A percentile compares a stretch with the other conserved stretches of the same genome.
Evolutionary conservation across 1,139 yeast species (phyloP).

Genomic region (Sugiyamaella grinbergsii): DNA sequence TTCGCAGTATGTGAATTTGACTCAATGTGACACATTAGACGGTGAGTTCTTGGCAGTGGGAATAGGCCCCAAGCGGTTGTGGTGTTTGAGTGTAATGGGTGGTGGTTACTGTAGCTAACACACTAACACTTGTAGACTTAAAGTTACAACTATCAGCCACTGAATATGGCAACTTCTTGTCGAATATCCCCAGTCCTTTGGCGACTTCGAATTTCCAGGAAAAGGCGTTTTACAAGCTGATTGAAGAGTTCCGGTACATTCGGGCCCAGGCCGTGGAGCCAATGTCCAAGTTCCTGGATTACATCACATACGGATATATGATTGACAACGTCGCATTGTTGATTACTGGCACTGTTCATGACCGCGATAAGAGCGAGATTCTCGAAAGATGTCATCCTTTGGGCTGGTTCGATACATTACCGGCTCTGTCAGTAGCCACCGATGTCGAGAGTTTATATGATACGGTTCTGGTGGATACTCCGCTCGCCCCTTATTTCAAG

Average conservation of each 20-base stretch:
- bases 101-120: conserved; percentile 6
- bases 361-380: conserved; percentile 85
- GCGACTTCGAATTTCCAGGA: conserved; percentile 84
- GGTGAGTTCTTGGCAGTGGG: too few species aligned
- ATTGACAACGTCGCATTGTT: conserved; percentile 94
- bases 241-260: conserved; percentile 81
- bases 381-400: conserved; percentile 90
- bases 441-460: conserved; percentile 90
- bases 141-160: conserved; percentile 93
- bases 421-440: conserved; percentile 91
- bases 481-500: conserved; percentile 94
- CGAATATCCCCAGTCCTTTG: conserved; percentile 78
- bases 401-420: conserved; percentile 98
- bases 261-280: conserved; percentile 82
- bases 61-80: too few species aligned
- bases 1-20: conserved; percentile 83
- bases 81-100: too few species aligned
- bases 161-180: conserved; percentile 88
- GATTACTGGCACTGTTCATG: conserved; percentile 97
- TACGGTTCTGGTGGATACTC: conserved; percentile 95
- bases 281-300: conserved; percentile 81
- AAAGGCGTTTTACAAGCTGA: conserved; percentile 70
- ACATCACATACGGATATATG: conserved; percentile 94
- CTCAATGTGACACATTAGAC: conserved; percentile 94
- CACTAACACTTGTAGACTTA: conserved; percentile 52